These are phyloP conservation scores for Mariannaea elegans DNA, from an alignment of 2,329 filamentous ascomycete species.

Conservation along the genomic window DNA sequence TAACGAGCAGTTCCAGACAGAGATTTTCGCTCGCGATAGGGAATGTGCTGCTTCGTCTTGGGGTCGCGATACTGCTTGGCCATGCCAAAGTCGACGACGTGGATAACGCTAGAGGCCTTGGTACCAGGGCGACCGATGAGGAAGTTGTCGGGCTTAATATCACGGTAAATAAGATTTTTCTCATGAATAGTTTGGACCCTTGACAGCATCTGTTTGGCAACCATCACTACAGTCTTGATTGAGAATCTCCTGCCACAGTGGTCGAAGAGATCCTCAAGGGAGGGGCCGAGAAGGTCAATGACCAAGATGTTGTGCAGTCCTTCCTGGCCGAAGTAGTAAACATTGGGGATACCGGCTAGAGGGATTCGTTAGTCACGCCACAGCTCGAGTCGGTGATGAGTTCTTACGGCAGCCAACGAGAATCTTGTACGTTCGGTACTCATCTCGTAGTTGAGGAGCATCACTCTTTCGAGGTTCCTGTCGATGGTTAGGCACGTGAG, in stretches of 20 bases:
- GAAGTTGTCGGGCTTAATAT: slow-evolving; percentile 99
- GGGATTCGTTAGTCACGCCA: slow-evolving; percentile 33
- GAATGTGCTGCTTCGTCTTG: slow-evolving; percentile 99
- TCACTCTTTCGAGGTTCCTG: slow-evolving; percentile 99
- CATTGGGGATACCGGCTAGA: slow-evolving; percentile 95
- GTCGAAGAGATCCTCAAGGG: slow-evolving; percentile 95
- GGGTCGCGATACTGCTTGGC: slow-evolving; percentile 99
- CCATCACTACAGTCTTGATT: slow-evolving; percentile 98
- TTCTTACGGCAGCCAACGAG: slow-evolving; percentile 96
- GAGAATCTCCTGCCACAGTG: slow-evolving; percentile 95
- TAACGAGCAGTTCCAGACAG: slow-evolving; percentile 96
- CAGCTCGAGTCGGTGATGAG: slow-evolving; percentile 41
- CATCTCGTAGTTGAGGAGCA: slow-evolving; percentile 95
- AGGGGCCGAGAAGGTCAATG: slow-evolving; percentile 94
- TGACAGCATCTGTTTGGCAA: slow-evolving; percentile 98
- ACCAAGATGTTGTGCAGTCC: slow-evolving; percentile 98
- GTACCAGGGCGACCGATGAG: slow-evolving; percentile 91
- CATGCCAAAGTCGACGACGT: slow-evolving; percentile 99
- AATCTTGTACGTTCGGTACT: slow-evolving; percentile 99
- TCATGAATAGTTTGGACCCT: slow-evolving; percentile 95
- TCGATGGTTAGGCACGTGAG: slow-evolving; percentile 8
- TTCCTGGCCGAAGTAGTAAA: slow-evolving; percentile 99
- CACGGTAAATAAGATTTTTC: slow-evolving; percentile 98
- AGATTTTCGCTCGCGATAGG: slow-evolving; percentile 96
- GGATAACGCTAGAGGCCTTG: slow-evolving; percentile 96